A percentile compares a stretch with the other conserved stretches of the same genome.
These are phyloP conservation scores for Didymellaceae sp. DNA, from an alignment of 2,329 filamentous ascomycete species.

Conservation along the genomic window DNA sequence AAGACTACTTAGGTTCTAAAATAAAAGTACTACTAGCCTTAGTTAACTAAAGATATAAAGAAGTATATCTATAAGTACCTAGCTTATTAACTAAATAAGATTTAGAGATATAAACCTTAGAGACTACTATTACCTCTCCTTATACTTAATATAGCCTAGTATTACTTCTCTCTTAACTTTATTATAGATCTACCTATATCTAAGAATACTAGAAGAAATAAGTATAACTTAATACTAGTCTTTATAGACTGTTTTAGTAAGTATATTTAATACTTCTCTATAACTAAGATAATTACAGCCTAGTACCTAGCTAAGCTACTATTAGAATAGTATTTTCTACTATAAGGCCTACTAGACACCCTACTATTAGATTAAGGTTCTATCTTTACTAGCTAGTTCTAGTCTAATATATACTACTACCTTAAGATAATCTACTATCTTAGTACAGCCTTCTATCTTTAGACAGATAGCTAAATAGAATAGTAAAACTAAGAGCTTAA, in stretches of 20 bases:
- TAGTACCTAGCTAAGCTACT: background rate
- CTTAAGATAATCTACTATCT: too few species aligned
- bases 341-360: background rate
- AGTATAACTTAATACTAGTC: conserved; percentile 6
- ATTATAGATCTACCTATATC: conserved; percentile 2
- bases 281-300: conserved; percentile 6
- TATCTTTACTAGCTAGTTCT: background rate
- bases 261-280: conserved; percentile 3
- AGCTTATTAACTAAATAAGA: background rate
- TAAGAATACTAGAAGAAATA: background rate
- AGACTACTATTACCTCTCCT: background rate
- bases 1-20: too few species aligned
- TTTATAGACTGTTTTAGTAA: conserved; percentile 6
- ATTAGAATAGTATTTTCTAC: conserved; percentile 3
- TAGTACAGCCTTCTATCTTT: too few species aligned
- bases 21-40: background rate
- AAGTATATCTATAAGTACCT: background rate
- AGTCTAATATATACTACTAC: background rate
- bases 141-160: background rate
- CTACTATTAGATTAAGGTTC: background rate
- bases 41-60: background rate
- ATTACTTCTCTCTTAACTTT: conserved; percentile 5
- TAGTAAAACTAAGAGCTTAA: background rate
- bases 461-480: too few species aligned
- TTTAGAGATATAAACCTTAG: background rate